These are phyloP conservation scores for Naganishia cerealis DNA, from an alignment of 1,284 basidiomycete genomes.

Conservation along the genomic window DNA sequence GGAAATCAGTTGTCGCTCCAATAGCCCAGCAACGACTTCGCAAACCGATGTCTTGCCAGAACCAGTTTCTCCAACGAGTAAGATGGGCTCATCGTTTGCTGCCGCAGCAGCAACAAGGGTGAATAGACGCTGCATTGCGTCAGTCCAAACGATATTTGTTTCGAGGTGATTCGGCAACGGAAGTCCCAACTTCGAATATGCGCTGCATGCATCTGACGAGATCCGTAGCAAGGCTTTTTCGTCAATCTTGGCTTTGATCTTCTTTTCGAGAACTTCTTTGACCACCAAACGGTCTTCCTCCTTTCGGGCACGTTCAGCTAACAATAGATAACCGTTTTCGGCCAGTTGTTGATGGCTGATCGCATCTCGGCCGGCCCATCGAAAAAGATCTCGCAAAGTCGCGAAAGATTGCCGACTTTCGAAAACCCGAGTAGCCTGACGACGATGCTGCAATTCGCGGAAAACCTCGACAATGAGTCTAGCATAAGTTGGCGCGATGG, in stretches of 20 bases:
- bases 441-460: conserved; percentile 84
- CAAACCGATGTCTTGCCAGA: conserved; percentile 97
- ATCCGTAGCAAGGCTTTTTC: conserved; percentile 69
- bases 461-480: conserved; percentile 90
- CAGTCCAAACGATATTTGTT: conserved; percentile 77
- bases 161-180: conserved; percentile 42
- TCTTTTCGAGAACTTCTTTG: conserved; percentile 84
- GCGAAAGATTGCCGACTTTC: conserved; percentile 97
- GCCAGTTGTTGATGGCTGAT: conserved; percentile 89
- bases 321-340: conserved; percentile 94
- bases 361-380: conserved; percentile 90
- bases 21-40: conserved; percentile 76
- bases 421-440: conserved; percentile 88
- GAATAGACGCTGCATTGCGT: conserved; percentile 87
- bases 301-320: conserved; percentile 85
- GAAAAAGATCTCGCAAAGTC: conserved; percentile 93
- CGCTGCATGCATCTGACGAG: conserved; percentile 52
- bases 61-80: conserved; percentile 97
- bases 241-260: conserved; percentile 86
- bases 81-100: conserved; percentile 87
- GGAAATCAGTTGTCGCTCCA: conserved; percentile 65
- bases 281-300: conserved; percentile 84
- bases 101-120: conserved; percentile 78
- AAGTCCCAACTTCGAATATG: conserved; percentile 42
- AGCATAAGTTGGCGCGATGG: conserved; percentile 88